These are phyloP conservation scores for Entelexis sorbosivorans DNA, from an alignment of 1,139 yeast genomes.

Conservation along the genomic window DNA sequence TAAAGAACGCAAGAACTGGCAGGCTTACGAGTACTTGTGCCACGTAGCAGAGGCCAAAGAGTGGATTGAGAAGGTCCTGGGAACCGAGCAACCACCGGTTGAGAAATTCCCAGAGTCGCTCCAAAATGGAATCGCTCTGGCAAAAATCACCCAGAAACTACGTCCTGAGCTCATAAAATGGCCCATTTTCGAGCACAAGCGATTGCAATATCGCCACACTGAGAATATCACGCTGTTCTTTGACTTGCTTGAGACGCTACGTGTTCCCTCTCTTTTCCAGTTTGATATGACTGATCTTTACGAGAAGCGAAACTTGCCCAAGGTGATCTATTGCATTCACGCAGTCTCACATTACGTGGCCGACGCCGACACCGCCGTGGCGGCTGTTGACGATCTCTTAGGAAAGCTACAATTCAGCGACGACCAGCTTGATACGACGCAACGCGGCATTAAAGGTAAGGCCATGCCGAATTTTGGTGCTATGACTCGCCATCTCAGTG, in stretches of 20 bases:
- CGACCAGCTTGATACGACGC: constrained; percentile 59
- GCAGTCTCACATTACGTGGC: constrained; percentile 69
- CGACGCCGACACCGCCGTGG: constrained; percentile 43
- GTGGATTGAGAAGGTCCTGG: constrained; percentile 57
- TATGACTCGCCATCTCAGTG: constrained; percentile 30
- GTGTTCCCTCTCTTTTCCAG: constrained; percentile 72
- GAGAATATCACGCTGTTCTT: constrained; percentile 86
- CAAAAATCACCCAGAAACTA: constrained; percentile 62
- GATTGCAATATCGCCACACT: constrained; percentile 76
- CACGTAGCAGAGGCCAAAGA: constrained; percentile 76
- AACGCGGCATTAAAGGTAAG: constrained; percentile 43
- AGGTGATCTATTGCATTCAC: constrained; percentile 86
- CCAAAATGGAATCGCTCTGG: constrained; percentile 76
- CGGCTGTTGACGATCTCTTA: constrained; percentile 47
- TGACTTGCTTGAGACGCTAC: constrained; percentile 54
- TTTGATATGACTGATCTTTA: constrained; percentile 88
- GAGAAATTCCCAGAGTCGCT: constrained; percentile 52
- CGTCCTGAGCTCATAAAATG: constrained; percentile 53
- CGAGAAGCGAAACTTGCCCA: constrained; percentile 86
- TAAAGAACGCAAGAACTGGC: constrained; percentile 35
- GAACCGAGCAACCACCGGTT: constrained; percentile 39
- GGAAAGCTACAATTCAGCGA: constrained; percentile 53
- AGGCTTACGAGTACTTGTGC: constrained; percentile 75
- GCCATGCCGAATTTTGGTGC: constrained; percentile 36
- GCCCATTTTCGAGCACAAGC: constrained; percentile 44